phyloP scores from a whole-genome alignment of 371 early-diverging fungal species.

The Apophysomyces elegans region DNA sequence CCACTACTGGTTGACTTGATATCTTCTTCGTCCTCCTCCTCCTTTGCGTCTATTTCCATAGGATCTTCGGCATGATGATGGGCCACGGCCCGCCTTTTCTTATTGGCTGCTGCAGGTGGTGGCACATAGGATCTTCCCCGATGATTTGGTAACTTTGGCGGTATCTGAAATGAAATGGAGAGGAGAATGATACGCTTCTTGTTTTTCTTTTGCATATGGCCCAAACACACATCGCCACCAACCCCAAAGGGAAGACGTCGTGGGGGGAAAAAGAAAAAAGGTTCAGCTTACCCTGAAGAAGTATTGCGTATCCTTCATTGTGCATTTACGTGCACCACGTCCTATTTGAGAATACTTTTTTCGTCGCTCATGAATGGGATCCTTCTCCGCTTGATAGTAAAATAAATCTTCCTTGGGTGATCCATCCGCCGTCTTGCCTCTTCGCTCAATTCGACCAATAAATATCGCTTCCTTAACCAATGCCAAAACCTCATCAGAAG shows the following conservation, averaged over 20 bases:
- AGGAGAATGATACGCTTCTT: too few species aligned
- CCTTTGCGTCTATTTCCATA: background rate
- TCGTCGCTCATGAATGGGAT: conserved; percentile 34
- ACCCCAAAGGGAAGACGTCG: too few species aligned
- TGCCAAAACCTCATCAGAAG: background rate
- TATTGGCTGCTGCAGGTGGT: conserved; percentile 16
- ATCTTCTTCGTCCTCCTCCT: conserved; percentile 3
- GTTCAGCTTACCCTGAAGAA: conserved; percentile 44
- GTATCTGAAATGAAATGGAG: conserved; percentile 35
- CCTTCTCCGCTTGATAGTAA: conserved; percentile 53
- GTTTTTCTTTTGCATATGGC: background rate
- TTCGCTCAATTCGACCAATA: conserved; percentile 50
- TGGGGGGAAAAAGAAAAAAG: background rate
- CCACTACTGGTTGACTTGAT: conserved; percentile 1
- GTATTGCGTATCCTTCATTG: conserved; percentile 59
- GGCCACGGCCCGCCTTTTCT: conserved; percentile 2
- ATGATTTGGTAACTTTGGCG: conserved; percentile 53
- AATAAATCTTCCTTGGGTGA: conserved; percentile 56
- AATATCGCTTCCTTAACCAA: conserved; percentile 7
- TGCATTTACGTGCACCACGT: conserved; percentile 57
- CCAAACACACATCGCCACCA: background rate
- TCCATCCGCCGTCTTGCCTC: conserved; percentile 58
- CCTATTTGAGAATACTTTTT: conserved; percentile 34
- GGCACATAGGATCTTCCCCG: conserved; percentile 22
- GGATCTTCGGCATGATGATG: conserved; percentile 5